Evolutionary conservation across 345 rosid species (phyloP).

Genomic region (Bruguiera sexangula): DNA sequence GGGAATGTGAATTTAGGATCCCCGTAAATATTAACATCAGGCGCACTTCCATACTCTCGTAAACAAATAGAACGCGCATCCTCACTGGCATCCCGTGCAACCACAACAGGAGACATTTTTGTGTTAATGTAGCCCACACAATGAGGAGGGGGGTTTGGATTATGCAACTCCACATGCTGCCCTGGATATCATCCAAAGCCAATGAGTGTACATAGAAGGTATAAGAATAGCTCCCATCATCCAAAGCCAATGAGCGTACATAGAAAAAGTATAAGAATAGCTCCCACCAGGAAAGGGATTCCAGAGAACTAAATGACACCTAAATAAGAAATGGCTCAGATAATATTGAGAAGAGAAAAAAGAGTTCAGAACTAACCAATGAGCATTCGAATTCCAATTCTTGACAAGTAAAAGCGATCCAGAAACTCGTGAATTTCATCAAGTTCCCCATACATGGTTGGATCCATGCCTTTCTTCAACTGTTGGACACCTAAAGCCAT

Average conservation of each 20-base stretch:
- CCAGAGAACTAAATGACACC: background rate
- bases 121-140: slow-evolving; percentile 83
- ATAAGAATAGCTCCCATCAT: slow-evolving; percentile 18
- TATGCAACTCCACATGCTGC: slow-evolving; percentile 97
- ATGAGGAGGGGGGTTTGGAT: slow-evolving; percentile 79
- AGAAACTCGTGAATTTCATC: slow-evolving; percentile 88
- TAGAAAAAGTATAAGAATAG: slow-evolving; percentile 2
- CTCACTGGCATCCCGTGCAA: slow-evolving; percentile 80
- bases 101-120: slow-evolving; percentile 89
- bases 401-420: slow-evolving; percentile 89
- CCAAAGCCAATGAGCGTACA: slow-evolving; percentile 5
- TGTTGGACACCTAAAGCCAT: slow-evolving; percentile 97
- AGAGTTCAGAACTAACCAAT: slow-evolving; percentile 54
- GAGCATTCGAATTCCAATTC: slow-evolving; percentile 93
- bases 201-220: background rate
- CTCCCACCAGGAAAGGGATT: background rate
- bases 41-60: slow-evolving; percentile 88
- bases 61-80: slow-evolving; percentile 80
- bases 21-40: slow-evolving; percentile 71
- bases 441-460: slow-evolving; percentile 52
- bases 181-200: slow-evolving; percentile 52
- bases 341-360: background rate
- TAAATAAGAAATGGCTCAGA: background rate
- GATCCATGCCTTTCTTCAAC: slow-evolving; percentile 65
- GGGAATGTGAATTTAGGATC: slow-evolving; percentile 90